Evolutionary conservation across 1,284 basidiomycete genomes (phyloP).

Genomic region (Cronartium quercuum): DNA sequence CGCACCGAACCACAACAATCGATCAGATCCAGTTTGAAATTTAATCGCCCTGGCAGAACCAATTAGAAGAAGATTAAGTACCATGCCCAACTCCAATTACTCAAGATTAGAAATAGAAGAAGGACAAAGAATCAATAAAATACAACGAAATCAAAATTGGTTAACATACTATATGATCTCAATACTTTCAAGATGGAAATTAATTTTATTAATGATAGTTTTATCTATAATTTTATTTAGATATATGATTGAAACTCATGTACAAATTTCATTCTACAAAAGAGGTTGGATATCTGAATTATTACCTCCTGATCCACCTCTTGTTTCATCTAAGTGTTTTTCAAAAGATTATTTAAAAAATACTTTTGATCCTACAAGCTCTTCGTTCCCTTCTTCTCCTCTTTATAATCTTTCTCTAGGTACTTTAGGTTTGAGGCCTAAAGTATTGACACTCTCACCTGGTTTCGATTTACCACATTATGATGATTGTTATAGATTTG

Average conservation of each 20-base stretch:
- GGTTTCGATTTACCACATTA: slow-evolving; percentile 31
- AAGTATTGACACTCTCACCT: slow-evolving; percentile 23
- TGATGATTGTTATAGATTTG: slow-evolving; percentile 34
- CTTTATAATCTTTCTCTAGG: slow-evolving; percentile 16
- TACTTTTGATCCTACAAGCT: background rate
- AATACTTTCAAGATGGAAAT: background rate
- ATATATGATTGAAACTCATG: slow-evolving; percentile 20
- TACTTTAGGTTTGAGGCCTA: slow-evolving; percentile 8
- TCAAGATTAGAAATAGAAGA: too few species aligned
- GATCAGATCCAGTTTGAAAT: too few species aligned
- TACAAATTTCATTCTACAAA: slow-evolving; percentile 22
- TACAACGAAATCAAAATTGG: too few species aligned
- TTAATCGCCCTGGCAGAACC: too few species aligned
- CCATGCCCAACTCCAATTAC: too few species aligned
- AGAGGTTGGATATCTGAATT: background rate
- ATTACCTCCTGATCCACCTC: slow-evolving; percentile 5
- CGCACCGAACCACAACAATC: too few species aligned
- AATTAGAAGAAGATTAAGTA: too few species aligned
- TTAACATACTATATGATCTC: background rate
- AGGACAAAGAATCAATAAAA: too few species aligned
- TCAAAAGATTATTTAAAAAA: background rate
- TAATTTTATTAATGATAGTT: background rate
- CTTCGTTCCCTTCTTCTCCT: slow-evolving; percentile 22
- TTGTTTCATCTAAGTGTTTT: slow-evolving; percentile 14
- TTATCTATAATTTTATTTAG: background rate